These are phyloP conservation scores for Rhodotorula sp. DNA, from an alignment of 1,284 basidiomycete genomes.

Conservation along the genomic window DNA sequence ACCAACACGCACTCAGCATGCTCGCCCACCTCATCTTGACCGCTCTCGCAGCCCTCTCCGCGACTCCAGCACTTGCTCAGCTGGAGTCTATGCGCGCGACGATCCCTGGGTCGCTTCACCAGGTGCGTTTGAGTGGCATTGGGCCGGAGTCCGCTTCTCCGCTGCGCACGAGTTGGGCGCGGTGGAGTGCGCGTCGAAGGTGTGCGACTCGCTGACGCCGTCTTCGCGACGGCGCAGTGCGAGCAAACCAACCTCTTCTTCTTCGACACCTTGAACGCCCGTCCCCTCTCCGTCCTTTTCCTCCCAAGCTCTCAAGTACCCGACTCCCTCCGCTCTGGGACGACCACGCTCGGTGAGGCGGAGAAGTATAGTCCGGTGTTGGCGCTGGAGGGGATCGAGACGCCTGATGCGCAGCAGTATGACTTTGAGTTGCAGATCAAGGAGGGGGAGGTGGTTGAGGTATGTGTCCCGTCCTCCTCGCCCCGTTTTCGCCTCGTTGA, in stretches of 20 bases:
- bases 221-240: conserved; percentile 17
- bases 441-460: conserved; percentile 35
- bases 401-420: conserved; percentile 32
- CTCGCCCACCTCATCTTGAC: neutral
- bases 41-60: conserved; percentile 1
- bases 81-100: conserved; percentile 20
- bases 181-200: too few relatives aligned
- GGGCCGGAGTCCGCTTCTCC: neutral
- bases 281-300: conserved; percentile 34
- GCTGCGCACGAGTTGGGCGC: too few relatives aligned
- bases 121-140: neutral
- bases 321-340: conserved; percentile 16
- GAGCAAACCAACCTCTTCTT: conserved; percentile 37
- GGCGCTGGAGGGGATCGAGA: conserved; percentile 28
- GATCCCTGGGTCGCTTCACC: conserved; percentile 25
- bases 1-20: conserved; percentile 1
- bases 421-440: conserved; percentile 33
- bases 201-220: neutral
- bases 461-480: neutral
- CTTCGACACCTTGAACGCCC: conserved; percentile 35
- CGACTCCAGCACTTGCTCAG: conserved; percentile 10
- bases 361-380: conserved; percentile 31
- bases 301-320: conserved; percentile 25
- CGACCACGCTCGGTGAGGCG: conserved; percentile 28
- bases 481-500: neutral